Conservation (phyloP, 306 rosid species). For the Urtica urens region DNA sequence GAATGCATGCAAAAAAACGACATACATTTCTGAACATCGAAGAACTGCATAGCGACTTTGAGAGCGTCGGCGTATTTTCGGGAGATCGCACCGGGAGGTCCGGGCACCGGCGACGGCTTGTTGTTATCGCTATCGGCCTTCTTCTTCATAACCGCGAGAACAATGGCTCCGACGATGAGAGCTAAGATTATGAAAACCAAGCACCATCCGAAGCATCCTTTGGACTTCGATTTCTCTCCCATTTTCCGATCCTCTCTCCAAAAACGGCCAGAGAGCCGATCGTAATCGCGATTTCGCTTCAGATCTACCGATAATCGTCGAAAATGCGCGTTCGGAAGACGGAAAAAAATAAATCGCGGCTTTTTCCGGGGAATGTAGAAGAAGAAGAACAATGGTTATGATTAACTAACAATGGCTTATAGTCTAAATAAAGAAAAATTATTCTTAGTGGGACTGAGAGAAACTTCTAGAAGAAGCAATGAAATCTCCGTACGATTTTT, state of each 20-base stretch:
- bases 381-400: neutral
- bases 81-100: conserved; percentile 64
- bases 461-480: neutral
- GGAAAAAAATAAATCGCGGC: neutral
- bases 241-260: conserved; percentile 16
- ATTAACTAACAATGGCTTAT: neutral
- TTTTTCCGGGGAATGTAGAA: conserved; percentile 1
- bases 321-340: conserved; percentile 11
- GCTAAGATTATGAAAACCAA: conserved; percentile 50
- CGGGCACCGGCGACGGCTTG: conserved; percentile 51
- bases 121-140: conserved; percentile 16
- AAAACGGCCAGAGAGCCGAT: neutral
- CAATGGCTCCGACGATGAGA: conserved; percentile 45
- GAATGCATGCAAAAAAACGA: neutral
- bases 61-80: conserved; percentile 64
- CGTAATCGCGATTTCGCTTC: neutral
- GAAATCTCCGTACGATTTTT: neutral
- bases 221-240: conserved; percentile 45
- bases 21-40: conserved; percentile 84
- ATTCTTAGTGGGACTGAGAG: neutral
- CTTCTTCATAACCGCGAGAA: conserved; percentile 34
- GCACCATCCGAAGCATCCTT: conserved; percentile 64
- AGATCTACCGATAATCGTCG: conserved; percentile 22
- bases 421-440: neutral
- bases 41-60: conserved; percentile 60